Conservation (phyloP, 495 filamentous ascomycete genomes). For the Podospora fimiseda region DNA sequence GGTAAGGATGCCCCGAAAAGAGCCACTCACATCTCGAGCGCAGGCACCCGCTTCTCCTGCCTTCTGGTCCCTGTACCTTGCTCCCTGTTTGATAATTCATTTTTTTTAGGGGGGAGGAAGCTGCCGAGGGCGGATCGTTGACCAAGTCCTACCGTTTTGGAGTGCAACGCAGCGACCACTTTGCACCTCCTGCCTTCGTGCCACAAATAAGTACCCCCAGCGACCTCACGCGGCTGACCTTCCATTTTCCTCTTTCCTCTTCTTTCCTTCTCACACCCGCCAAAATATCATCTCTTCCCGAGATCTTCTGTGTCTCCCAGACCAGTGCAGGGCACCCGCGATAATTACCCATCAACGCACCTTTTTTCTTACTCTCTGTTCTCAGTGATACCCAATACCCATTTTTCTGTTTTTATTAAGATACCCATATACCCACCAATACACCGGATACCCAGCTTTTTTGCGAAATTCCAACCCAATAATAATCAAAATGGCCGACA, state of each 20-base stretch:
- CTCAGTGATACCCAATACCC: constrained; percentile 48
- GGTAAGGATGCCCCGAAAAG: neutral
- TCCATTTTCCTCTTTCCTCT: constrained; percentile 16
- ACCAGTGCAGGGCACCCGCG: constrained; percentile 27
- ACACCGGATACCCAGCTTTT: constrained; percentile 32
- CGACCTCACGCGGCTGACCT: constrained; percentile 13
- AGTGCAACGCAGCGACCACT: neutral
- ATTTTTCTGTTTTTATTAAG: constrained; percentile 33
- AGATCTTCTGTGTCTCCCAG: constrained; percentile 22
- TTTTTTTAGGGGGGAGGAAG: neutral
- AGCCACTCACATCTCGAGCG: no score
- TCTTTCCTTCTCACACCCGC: constrained; percentile 6
- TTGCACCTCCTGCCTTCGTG: no score
- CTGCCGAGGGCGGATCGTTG: neutral
- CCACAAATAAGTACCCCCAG: constrained; percentile 24
- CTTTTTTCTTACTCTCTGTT: constrained; percentile 34
- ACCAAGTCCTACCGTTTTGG: constrained; percentile 7
- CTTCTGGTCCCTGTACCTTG: neutral
- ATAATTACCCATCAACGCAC: constrained; percentile 22
- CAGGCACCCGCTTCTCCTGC: no score
- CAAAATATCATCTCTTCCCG: constrained; percentile 17
- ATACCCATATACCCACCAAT: constrained; percentile 27
- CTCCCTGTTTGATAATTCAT: constrained; percentile 8
- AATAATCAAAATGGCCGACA: constrained; percentile 42
- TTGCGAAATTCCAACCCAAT: constrained; percentile 4